Percentiles rank a stretch among this genome's conserved stretches.
Conservation (phyloP, 257 asterid species). For the Paulownia fortunei region DNA sequence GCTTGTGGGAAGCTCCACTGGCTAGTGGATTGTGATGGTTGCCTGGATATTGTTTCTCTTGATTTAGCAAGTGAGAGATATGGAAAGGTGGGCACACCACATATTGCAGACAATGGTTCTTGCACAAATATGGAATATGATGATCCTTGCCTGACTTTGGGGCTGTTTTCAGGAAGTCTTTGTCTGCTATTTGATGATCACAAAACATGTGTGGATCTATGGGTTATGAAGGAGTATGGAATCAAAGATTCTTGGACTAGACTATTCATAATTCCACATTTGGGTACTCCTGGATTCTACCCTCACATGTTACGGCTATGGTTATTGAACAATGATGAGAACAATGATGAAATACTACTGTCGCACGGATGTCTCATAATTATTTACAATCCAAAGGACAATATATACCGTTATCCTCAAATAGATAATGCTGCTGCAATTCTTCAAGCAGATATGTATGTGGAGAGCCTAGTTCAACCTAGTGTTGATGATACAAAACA, state of each 20-base stretch:
- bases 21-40: constrained; percentile 14
- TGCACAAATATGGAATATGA: neutral
- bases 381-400: neutral
- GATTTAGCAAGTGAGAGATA: constrained; percentile 13
- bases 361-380: neutral
- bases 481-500: neutral
- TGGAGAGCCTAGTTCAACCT: constrained; percentile 23
- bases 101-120: neutral
- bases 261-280: neutral
- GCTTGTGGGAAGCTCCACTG: constrained; percentile 12
- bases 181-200: constrained; percentile 24
- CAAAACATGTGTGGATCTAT: neutral
- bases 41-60: constrained; percentile 1
- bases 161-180: constrained; percentile 1
- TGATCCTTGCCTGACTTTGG: constrained; percentile 18
- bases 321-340: neutral
- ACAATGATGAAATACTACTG: neutral
- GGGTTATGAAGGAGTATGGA: constrained; percentile 31
- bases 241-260: constrained; percentile 12
- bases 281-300: constrained; percentile 17
- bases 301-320: constrained; percentile 12
- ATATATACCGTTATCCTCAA: neutral
- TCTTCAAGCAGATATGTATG: constrained; percentile 2
- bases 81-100: constrained; percentile 2
- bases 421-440: neutral